phyloP scores from a whole-genome alignment of 192 early-diverging fungal genomes.

The Gaertneriomyces sp. region DNA sequence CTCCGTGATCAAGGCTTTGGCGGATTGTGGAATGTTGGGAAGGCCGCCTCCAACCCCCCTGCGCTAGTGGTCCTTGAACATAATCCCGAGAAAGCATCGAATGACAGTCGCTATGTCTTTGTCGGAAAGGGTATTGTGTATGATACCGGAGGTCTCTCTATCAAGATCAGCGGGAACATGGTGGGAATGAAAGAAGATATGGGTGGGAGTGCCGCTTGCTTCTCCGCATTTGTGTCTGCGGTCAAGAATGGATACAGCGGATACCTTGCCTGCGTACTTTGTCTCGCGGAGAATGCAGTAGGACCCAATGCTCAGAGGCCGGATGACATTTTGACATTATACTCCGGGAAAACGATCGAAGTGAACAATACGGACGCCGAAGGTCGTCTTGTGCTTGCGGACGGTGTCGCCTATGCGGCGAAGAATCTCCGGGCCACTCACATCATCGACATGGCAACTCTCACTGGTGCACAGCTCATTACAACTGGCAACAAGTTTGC shows the following conservation, averaged over 20 bases:
- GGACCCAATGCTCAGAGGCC: slow-evolving; percentile 26
- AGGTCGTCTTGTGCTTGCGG: slow-evolving; percentile 23
- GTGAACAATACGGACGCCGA: slow-evolving; percentile 55
- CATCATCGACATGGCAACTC: slow-evolving; percentile 52
- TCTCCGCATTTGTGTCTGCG: slow-evolving; percentile 45
- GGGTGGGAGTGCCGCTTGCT: slow-evolving; percentile 49
- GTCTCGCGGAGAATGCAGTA: slow-evolving; percentile 53
- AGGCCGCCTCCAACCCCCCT: slow-evolving; percentile 42
- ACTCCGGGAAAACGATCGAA: slow-evolving; percentile 54
- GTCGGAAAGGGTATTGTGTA: slow-evolving; percentile 61
- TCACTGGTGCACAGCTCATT: slow-evolving; percentile 52
- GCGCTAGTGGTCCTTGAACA: slow-evolving; percentile 44
- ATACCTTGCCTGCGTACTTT: slow-evolving; percentile 32
- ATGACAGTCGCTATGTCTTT: slow-evolving; percentile 29
- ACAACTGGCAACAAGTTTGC: slow-evolving; percentile 50
- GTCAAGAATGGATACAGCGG: slow-evolving; percentile 32
- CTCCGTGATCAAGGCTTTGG: slow-evolving; percentile 43
- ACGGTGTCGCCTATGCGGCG: slow-evolving; percentile 53
- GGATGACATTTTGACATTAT: slow-evolving; percentile 46
- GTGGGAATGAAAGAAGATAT: slow-evolving; percentile 51
- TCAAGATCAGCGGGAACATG: slow-evolving; percentile 39
- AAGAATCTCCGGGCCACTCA: slow-evolving; percentile 42
- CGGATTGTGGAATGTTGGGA: slow-evolving; percentile 50
- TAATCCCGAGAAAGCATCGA: slow-evolving; percentile 30
- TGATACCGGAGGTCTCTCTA: slow-evolving; percentile 41